A percentile compares a stretch with the other conserved stretches of the same genome.
Conservation (phyloP, 2,329 filamentous ascomycete genomes). For the Pyricularia grisea region DNA sequence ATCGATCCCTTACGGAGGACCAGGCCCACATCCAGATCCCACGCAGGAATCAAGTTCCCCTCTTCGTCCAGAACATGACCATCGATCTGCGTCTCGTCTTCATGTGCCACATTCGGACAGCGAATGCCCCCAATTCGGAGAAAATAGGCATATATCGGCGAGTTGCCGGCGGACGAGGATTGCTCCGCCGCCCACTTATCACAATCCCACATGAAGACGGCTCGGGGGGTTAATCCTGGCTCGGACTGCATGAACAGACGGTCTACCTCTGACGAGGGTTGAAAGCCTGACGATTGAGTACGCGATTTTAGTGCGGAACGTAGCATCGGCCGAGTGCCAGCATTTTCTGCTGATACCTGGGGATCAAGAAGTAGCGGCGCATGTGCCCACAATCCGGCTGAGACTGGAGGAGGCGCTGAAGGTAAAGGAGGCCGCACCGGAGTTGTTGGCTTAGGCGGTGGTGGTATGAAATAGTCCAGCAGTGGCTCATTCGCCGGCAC, state of each 20-base stretch:
- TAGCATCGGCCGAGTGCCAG: not conserved
- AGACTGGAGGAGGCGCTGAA: not conserved
- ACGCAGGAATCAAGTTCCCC: not conserved
- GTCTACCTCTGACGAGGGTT: not conserved
- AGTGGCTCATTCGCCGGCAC: constrained; percentile 2
- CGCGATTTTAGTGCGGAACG: not conserved
- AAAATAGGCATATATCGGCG: constrained; percentile 4
- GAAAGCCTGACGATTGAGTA: not conserved
- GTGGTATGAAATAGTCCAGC: constrained; percentile 1
- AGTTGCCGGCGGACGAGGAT: not conserved
- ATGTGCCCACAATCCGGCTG: not conserved
- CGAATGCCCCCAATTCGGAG: constrained; percentile 1
- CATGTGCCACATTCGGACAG: not conserved
- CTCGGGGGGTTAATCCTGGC: not conserved
- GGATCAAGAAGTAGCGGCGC: not conserved
- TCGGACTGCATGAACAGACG: not conserved
- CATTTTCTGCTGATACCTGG: not conserved
- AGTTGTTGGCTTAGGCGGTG: not conserved
- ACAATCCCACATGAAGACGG: constrained; percentile 5
- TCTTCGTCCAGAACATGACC: not conserved
- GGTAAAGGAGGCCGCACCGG: not conserved
- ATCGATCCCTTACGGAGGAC: not conserved
- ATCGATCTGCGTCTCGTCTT: not conserved
- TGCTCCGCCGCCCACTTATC: constrained; percentile 2
- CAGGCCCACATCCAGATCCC: not conserved